phyloP scores from a whole-genome alignment of 2,329 filamentous ascomycete genomes.

The Phaeosphaeriaceae sp. region DNA sequence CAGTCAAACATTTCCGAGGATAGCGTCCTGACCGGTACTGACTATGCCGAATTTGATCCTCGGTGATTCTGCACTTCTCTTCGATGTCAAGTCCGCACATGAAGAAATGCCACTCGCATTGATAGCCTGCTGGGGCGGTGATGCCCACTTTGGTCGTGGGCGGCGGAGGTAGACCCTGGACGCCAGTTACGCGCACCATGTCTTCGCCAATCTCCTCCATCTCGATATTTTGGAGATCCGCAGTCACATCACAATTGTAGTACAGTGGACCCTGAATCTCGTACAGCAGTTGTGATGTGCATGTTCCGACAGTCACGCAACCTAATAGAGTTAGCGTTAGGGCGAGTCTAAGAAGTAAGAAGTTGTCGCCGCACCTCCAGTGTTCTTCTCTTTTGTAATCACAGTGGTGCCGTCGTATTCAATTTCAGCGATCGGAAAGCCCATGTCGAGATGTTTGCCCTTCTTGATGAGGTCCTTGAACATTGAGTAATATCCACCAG shows the following conservation, averaged over 20 bases:
- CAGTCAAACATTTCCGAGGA: neutral
- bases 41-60: conserved; percentile 30
- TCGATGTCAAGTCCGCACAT: conserved; percentile 38
- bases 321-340: neutral
- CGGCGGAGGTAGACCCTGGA: conserved; percentile 54
- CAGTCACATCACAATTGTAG: conserved; percentile 55
- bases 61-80: conserved; percentile 31
- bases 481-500: conserved; percentile 44
- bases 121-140: conserved; percentile 37
- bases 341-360: neutral
- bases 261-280: conserved; percentile 46
- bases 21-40: neutral
- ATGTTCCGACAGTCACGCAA: conserved; percentile 55
- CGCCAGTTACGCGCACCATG: conserved; percentile 46
- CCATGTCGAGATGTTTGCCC: conserved; percentile 42
- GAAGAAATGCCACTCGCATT: conserved; percentile 34
- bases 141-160: conserved; percentile 55
- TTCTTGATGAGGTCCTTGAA: conserved; percentile 48
- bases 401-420: conserved; percentile 24
- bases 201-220: conserved; percentile 54
- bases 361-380: conserved; percentile 29
- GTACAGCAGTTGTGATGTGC: conserved; percentile 59
- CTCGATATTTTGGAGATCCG: conserved; percentile 30
- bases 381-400: conserved; percentile 42
- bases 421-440: conserved; percentile 33